Percentiles rank a stretch among this genome's conserved stretches.
These are phyloP conservation scores for Wallacemonas sp. DNA, from an alignment of 208 protist genomes.

Conservation along the genomic window DNA sequence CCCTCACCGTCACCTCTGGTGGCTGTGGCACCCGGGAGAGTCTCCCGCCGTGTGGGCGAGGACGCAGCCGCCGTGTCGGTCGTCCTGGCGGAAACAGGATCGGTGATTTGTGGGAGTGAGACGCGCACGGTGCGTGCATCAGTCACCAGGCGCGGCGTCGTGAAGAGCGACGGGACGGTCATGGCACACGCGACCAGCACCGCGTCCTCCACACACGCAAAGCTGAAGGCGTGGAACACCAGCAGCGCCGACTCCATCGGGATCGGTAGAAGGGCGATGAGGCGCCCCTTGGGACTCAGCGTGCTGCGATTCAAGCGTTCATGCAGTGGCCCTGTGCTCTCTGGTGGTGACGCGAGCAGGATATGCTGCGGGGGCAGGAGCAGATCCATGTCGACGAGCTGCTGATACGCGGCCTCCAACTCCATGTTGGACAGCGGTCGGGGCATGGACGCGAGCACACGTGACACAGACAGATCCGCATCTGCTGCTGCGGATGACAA, in stretches of 20 bases:
- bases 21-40: background rate
- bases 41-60: too few species aligned
- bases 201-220: slow-evolving; percentile 74
- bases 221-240: slow-evolving; percentile 65
- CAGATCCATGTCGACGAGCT: slow-evolving; percentile 56
- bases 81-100: too few species aligned
- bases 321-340: background rate
- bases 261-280: slow-evolving; percentile 64
- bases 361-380: too few species aligned
- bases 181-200: slow-evolving; percentile 75
- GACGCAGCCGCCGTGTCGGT: too few species aligned
- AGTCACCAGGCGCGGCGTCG: slow-evolving; percentile 28
- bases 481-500: background rate
- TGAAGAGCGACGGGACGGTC: slow-evolving; percentile 61
- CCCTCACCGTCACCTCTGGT: background rate
- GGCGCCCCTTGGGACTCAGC: slow-evolving; percentile 51
- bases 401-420: slow-evolving; percentile 35
- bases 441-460: slow-evolving; percentile 42
- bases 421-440: slow-evolving; percentile 24
- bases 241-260: slow-evolving; percentile 57
- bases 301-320: slow-evolving; percentile 22
- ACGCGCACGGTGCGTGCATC: too few species aligned
- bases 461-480: background rate
- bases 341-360: too few species aligned
- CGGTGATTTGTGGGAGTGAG: too few species aligned